Evolutionary conservation across 2,329 filamentous ascomycete genomes (phyloP), one percentile per base, ranked within the genome.

Genomic region (Chrysoporthe cubensis): DNA sequence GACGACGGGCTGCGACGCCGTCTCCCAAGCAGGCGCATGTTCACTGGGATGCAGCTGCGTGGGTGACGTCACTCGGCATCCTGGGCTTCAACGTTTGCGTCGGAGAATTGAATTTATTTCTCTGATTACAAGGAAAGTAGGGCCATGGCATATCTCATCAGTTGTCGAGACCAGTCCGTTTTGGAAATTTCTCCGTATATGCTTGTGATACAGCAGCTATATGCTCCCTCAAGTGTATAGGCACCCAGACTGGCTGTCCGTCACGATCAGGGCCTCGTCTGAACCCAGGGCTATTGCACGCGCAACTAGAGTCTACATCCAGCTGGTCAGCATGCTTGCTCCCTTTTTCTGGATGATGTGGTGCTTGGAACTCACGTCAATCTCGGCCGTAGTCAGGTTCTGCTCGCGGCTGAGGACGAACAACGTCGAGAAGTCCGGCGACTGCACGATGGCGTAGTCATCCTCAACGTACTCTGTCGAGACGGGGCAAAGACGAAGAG

Each of bases 381-480:
- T 56, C 60, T 71, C 65, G 4, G 64, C 34, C 13, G 66, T 67
- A 4, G 69, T 58, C 21, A 71, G 64, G 21, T 69, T 65, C 65
- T 71, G 71, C 44, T 66, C 64, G 42, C 71, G 67, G 61, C 71
- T 72, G n/a, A 72, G 65, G 5, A 72, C 52, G 40, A 71, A 72
- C 11, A 72, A 59, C 8, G 69, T 70, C 21, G 14, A 48, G 32
- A 67, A 72, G 60, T 66, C 64, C 0, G 71, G 70, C 40, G 67
- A 66, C 66, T 72, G 71, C 54, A 72, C 71, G 37, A 72, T 71
- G 42, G 70, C 70, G 21, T 68, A 71, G 52, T 71, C 66, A 50
- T 60, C 67, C 48, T 67, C 65, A 40, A 67, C 67, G 8, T 72
- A 71, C 37, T 71, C 71, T 71, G 50, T 18, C 13, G 9, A 63